These are phyloP conservation scores for Zasmidium angulare DNA, from an alignment of 2,329 filamentous ascomycete genomes.

Conservation along the genomic window DNA sequence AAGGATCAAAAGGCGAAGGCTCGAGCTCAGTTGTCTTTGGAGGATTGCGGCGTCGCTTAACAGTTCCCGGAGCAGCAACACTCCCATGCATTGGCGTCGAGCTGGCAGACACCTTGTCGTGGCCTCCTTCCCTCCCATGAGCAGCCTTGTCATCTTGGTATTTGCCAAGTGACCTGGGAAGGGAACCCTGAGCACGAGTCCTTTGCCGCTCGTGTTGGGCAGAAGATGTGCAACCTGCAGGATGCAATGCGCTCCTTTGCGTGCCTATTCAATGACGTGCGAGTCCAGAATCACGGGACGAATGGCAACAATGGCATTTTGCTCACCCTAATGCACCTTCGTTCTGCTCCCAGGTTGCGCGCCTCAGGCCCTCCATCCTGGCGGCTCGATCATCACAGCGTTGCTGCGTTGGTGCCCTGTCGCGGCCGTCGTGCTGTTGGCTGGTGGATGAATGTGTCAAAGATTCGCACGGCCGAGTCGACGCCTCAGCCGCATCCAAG, in stretches of 20 bases:
- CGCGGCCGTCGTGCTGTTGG: neutral
- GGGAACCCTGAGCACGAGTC: neutral
- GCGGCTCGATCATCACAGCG: too few relatives aligned
- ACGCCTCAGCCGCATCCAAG: neutral
- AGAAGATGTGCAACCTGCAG: neutral
- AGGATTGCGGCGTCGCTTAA: slow-evolving; percentile 1
- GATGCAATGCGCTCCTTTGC: neutral
- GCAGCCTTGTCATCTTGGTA: neutral
- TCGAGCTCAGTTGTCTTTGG: neutral
- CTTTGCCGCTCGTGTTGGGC: neutral
- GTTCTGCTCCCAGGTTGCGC: neutral
- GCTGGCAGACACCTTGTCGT: neutral
- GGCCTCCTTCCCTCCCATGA: neutral
- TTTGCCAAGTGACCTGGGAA: neutral
- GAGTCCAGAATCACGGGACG: neutral
- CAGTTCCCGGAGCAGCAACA: neutral
- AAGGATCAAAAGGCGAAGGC: slow-evolving; percentile 2
- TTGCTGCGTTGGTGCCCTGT: too few relatives aligned
- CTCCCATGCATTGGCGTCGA: neutral
- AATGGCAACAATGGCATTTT: neutral
- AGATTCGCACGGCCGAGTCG: neutral
- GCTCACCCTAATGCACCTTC: neutral
- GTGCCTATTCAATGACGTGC: neutral
- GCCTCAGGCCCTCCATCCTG: neutral
- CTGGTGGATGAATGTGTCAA: neutral